Base-by-base conservation (phyloP, 129 eudicot species). In the Sambucus nigra region DNA sequence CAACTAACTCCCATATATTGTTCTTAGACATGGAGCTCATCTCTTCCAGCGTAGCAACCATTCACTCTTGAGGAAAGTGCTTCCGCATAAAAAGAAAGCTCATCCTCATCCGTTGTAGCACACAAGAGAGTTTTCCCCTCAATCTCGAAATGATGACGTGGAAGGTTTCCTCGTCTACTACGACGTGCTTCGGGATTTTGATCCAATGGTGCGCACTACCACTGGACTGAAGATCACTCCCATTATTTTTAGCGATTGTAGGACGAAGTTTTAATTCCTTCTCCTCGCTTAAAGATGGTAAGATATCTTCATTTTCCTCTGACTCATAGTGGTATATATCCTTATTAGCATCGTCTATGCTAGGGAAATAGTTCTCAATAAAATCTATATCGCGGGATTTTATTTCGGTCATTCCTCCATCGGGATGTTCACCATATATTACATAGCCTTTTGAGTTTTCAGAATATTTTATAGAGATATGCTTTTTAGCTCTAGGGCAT, bases 391-490 rank as follows among this genome's bases (percentile, higher is more conserved):
- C 47, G 1, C 32, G 19, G 0, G 46, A 61, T 31, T 61, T 56
- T 1, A 45, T 46, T 46, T 44, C 31, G 25, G 42, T 44, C 25
- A 16, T 19, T 3, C 20, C 12, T 7, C 38, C 48, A 35, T 49
- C 14, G 6, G 16, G 49, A 7, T 35, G 25, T 35, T 33, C 59
- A 35, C 51, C 50, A 13, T 4, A 23, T 17, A 62, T 49, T 23
- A 49, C 50, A 35, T 49, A 62, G 0, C 68, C 59, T n/a, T 62
- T 62, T 0, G 68, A 50, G n/a, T 10, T 8, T 14, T 49, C 40
- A 2, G 24, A 23, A 62, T 62, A 62, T 25, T 59, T 62, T 11
- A 50, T 50, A 12, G 51, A 51, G 1, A 51, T 25, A 14, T 14
- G 5, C 5, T 51, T 39, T 0, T 42, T 35, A 0, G 32, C 56